Conservation (phyloP, 2,329 filamentous ascomycete genomes). For the Monosporascus sp. region DNA sequence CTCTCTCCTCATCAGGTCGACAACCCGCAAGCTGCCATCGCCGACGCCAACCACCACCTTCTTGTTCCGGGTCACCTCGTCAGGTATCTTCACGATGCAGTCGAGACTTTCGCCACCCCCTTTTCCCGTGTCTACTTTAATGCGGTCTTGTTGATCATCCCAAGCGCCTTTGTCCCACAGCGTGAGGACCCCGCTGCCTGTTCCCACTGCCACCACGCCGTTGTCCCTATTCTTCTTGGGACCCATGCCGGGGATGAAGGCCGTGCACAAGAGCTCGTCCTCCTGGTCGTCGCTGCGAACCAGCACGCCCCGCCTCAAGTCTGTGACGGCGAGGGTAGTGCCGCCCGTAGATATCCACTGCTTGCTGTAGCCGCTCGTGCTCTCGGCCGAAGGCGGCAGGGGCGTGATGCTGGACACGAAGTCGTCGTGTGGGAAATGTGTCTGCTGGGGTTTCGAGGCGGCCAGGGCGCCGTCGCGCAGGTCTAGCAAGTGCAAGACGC, state of each 20-base stretch:
- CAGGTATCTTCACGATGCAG: conserved; percentile 66
- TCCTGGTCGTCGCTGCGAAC: conserved; percentile 92
- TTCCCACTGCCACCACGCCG: conserved; percentile 72
- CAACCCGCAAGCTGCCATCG: conserved; percentile 73
- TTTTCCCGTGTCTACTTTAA: conserved; percentile 64
- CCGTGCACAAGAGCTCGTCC: conserved; percentile 80
- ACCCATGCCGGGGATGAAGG: conserved; percentile 71
- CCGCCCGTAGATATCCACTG: conserved; percentile 94
- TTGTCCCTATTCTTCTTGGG: conserved; percentile 61
- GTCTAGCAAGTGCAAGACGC: conserved; percentile 83
- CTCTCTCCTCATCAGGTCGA: conserved; percentile 69
- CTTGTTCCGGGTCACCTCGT: conserved; percentile 63
- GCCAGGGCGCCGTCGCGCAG: conserved; percentile 59
- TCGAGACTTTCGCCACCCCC: conserved; percentile 74
- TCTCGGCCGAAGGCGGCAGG: conserved; percentile 71
- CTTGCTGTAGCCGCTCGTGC: conserved; percentile 84
- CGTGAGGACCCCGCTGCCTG: conserved; percentile 74
- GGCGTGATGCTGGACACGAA: conserved; percentile 86
- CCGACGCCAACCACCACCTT: conserved; percentile 76
- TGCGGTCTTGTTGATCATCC: conserved; percentile 91
- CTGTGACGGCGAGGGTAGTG: conserved; percentile 84
- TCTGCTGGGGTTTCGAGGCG: conserved; percentile 64
- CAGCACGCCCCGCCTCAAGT: conserved; percentile 79
- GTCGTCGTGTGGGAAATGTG: conserved; percentile 83
- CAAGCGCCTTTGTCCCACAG: conserved; percentile 92